Conservation (phyloP, 2,329 filamentous ascomycete species). For the Verticillium nubilum region DNA sequence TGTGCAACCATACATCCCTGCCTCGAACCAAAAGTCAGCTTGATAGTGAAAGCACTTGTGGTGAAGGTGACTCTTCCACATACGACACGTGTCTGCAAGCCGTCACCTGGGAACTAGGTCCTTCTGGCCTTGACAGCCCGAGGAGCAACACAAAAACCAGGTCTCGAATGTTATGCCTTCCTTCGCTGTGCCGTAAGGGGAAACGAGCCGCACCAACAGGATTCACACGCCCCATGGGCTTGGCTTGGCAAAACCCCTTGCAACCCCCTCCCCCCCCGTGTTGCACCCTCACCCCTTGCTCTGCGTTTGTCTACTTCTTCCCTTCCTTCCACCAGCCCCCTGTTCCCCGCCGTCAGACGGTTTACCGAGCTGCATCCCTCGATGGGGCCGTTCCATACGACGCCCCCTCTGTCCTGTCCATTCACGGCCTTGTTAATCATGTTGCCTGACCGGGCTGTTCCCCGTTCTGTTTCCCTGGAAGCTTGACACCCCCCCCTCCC, state of each 20-base stretch:
- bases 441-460: not conserved
- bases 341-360: not conserved
- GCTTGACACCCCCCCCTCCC: not conserved
- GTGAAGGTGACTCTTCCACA: too few species aligned
- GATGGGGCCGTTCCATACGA: not conserved
- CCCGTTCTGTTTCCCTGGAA: not conserved
- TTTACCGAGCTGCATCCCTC: not conserved
- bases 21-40: too few species aligned
- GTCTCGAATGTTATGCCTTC: not conserved
- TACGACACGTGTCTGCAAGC: too few species aligned
- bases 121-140: too few species aligned
- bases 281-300: not conserved
- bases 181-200: not conserved
- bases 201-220: not conserved
- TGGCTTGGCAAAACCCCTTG: not conserved
- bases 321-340: not conserved
- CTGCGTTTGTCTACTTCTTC: not conserved
- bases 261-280: not conserved
- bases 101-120: too few species aligned
- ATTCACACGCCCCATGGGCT: not conserved
- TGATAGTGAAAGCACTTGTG: too few species aligned
- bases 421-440: not conserved
- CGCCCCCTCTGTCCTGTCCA: not conserved
- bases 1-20: too few species aligned
- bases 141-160: not conserved